phyloP scores from a whole-genome alignment of 192 early-diverging fungal species.

The Coemansia sp. region DNA sequence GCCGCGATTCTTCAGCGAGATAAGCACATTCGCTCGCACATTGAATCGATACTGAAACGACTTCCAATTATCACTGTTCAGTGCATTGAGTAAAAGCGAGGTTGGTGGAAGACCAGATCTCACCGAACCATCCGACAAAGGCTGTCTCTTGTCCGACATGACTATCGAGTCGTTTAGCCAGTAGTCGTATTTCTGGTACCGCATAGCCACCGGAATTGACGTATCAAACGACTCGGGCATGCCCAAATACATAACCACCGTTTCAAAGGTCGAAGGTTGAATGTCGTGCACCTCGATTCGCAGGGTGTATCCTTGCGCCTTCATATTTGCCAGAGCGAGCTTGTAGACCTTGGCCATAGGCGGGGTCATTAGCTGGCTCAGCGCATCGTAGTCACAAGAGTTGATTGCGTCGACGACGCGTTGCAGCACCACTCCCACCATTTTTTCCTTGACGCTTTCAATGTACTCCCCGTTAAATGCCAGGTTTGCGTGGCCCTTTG shows the following conservation, averaged over 20 bases:
- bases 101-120: background rate
- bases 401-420: conserved; percentile 16
- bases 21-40: conserved; percentile 3
- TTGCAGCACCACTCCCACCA: conserved; percentile 5
- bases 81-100: background rate
- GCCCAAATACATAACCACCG: conserved; percentile 1
- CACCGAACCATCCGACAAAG: background rate
- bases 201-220: conserved; percentile 8
- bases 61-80: background rate
- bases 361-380: conserved; percentile 16
- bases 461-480: conserved; percentile 5
- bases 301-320: conserved; percentile 14
- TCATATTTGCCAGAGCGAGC: conserved; percentile 12
- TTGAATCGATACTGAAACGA: conserved; percentile 11
- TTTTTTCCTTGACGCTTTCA: conserved; percentile 2
- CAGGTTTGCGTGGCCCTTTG: background rate
- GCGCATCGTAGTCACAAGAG: conserved; percentile 6
- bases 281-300: background rate
- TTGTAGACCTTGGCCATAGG: conserved; percentile 20
- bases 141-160: background rate
- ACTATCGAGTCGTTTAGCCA: background rate
- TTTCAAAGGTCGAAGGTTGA: background rate
- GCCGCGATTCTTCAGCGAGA: conserved; percentile 9
- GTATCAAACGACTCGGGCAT: conserved; percentile 16
- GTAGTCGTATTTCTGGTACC: conserved; percentile 6